Percentiles rank a stretch among this genome's conserved stretches.
These are phyloP conservation scores for Rhodotorula graminis DNA, from an alignment of 768 basidiomycete species.

Conservation along the genomic window DNA sequence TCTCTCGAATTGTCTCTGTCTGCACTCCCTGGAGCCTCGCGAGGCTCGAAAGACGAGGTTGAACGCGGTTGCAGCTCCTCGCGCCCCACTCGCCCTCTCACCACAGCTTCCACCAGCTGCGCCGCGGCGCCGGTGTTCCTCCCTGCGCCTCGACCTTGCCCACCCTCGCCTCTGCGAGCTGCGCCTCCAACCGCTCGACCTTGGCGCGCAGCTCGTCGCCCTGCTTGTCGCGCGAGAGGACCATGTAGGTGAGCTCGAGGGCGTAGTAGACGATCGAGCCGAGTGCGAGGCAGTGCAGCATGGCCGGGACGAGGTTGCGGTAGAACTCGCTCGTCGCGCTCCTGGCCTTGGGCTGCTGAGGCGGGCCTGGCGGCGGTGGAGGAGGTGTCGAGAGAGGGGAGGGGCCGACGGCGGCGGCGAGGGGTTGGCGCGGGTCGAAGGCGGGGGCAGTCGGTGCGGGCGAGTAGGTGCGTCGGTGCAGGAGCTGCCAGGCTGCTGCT, in stretches of 20 bases:
- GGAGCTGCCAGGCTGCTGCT: neutral
- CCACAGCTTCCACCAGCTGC: slow-evolving; percentile 33
- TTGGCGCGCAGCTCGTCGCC: neutral
- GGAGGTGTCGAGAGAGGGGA: neutral
- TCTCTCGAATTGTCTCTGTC: too few relatives aligned
- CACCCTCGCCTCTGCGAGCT: slow-evolving; percentile 11
- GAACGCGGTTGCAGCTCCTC: too few relatives aligned
- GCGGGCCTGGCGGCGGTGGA: neutral
- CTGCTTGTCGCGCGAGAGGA: slow-evolving; percentile 22
- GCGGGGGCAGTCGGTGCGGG: neutral
- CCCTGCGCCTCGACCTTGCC: neutral
- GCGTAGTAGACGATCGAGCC: slow-evolving; percentile 38
- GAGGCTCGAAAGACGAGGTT: too few relatives aligned
- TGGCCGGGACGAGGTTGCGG: slow-evolving; percentile 31
- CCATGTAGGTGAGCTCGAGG: slow-evolving; percentile 20
- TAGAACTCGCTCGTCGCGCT: slow-evolving; percentile 26
- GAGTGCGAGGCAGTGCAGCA: slow-evolving; percentile 36
- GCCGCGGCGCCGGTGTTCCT: neutral
- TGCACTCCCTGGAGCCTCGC: too few relatives aligned
- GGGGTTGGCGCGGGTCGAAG: neutral
- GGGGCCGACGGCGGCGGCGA: neutral
- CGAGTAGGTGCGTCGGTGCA: neutral
- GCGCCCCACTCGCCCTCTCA: neutral
- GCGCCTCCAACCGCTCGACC: slow-evolving; percentile 11
- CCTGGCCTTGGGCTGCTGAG: neutral